A percentile compares a stretch with the other conserved stretches of the same genome.
Conservation (phyloP, 2,329 filamentous ascomycete species). For the Trichoderma sp. region DNA sequence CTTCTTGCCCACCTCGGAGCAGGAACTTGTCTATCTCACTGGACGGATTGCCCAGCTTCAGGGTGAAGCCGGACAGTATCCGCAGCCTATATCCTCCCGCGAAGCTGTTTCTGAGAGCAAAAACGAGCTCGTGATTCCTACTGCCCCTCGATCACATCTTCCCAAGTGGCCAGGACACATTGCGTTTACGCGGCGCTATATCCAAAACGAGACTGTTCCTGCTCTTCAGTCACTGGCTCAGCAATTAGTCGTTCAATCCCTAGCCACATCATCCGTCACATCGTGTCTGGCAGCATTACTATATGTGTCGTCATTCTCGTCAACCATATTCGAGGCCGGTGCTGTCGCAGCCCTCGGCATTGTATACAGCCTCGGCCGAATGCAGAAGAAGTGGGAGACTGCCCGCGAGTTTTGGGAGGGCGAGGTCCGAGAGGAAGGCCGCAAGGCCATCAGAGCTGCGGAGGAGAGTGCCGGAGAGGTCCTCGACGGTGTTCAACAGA, state of each 20-base stretch:
- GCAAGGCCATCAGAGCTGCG: constrained; percentile 57
- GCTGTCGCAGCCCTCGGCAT: constrained; percentile 59
- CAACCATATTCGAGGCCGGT: constrained; percentile 57
- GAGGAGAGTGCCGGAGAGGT: constrained; percentile 52
- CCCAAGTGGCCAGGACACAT: constrained; percentile 73
- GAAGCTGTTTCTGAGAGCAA: constrained; percentile 19
- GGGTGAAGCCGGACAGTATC: constrained; percentile 31
- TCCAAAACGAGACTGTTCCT: constrained; percentile 64
- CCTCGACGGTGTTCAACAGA: constrained; percentile 35
- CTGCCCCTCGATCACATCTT: constrained; percentile 23
- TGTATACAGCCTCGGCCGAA: constrained; percentile 54
- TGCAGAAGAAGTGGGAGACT: constrained; percentile 62
- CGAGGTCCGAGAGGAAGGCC: constrained; percentile 64
- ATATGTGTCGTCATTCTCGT: constrained; percentile 54
- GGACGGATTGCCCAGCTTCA: constrained; percentile 63
- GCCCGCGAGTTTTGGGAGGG: constrained; percentile 61
- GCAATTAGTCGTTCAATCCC: constrained; percentile 69
- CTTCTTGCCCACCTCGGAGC: constrained; percentile 77
- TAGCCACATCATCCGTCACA: constrained; percentile 66
- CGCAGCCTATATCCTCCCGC: constrained; percentile 34
- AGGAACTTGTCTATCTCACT: constrained; percentile 75
- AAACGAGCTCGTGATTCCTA: constrained; percentile 27
- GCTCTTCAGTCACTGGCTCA: constrained; percentile 71
- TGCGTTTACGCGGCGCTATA: constrained; percentile 62
- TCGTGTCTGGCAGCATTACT: constrained; percentile 52